Evolutionary conservation across 2,329 filamentous ascomycete genomes (phyloP).

Genomic region (Harringtonia aguacate): DNA sequence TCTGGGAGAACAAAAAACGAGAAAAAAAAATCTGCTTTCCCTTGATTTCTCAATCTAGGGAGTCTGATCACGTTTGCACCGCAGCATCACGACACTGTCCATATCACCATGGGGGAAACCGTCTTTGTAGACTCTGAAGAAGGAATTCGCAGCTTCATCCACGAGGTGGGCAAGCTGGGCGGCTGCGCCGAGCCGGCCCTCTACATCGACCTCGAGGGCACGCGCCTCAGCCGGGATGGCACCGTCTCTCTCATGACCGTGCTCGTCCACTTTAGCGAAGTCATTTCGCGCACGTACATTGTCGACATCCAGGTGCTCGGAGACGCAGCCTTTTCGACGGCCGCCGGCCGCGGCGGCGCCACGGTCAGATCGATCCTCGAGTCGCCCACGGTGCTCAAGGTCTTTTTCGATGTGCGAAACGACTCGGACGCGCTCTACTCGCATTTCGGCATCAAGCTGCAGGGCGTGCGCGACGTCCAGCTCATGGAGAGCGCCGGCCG

Average conservation of each 20-base stretch:
- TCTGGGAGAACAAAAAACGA: too few relatives aligned
- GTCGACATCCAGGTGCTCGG: constrained; percentile 14
- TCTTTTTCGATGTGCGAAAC: constrained; percentile 16
- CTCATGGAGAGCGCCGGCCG: constrained; percentile 17
- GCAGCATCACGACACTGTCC: too few relatives aligned
- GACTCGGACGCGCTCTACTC: constrained; percentile 17
- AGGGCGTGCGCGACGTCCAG: constrained; percentile 17
- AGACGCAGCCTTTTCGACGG: constrained; percentile 10
- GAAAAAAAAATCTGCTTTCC: too few relatives aligned
- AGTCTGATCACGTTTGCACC: too few relatives aligned
- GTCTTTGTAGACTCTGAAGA: too few relatives aligned
- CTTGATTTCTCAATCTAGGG: too few relatives aligned
- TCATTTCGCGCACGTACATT: constrained; percentile 1
- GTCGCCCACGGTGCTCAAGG: constrained; percentile 11
- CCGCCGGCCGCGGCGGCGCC: neutral
- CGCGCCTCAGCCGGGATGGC: constrained; percentile 10
- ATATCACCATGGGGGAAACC: too few relatives aligned
- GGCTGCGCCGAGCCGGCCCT: constrained; percentile 2
- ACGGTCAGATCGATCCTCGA: constrained; percentile 14
- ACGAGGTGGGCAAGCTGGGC: constrained; percentile 17
- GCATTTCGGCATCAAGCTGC: constrained; percentile 12
- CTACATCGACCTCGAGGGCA: constrained; percentile 14
- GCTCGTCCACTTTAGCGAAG: constrained; percentile 1
- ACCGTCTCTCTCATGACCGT: constrained; percentile 11
- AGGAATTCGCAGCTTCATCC: constrained; percentile 21